Base-by-base conservation (phyloP, 2,329 filamentous ascomycete genomes). In the Acephala macrosclerotiorum region DNA sequence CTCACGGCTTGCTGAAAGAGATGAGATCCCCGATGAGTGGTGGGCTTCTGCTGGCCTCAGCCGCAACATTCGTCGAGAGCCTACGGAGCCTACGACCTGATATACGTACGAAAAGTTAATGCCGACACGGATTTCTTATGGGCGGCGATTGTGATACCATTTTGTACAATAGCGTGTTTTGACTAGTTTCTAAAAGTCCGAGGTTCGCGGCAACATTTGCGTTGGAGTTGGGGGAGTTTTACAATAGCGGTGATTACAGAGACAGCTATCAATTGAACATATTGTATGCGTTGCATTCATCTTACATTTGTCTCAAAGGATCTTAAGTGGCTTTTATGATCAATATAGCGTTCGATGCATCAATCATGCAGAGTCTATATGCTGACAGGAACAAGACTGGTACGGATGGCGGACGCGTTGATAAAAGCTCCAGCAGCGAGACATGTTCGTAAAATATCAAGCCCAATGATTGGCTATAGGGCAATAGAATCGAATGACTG, bases 1-100 rank as follows among this genome's bases (percentile, higher is more conserved):
- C 40, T 87, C 90, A 71, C 85, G 87, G 51, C 83, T 96, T 62
- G 87, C 89, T 38, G 84, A 86, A 20, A 83, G 91, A 26, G 86
- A 92, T 74, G 91, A 94, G 72, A 90, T 96, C 61, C 91, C 92
- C 0, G 92, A 96, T 67, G 89, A 93, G 69, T 94, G 91, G 88
- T 96, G 93, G 93, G 87, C 87, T 65, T 85, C 87, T 73, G 89
- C 85, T 65, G 90, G 90, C 49, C 83, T 92, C 69, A 89, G 83
- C 73, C 85, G 89, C 68, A 89, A 83, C 16, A 78, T 87, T 62
- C 78, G 80, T 20, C 80, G 77, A 40, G 81, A 82, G 61, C 78
- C 78, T 26, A 38, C 55, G 20, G 81, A 82, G 61, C 78, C 78
- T 26, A 38, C 55, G 29, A 26, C 47, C 45, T 59, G 33, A 53